These are phyloP conservation scores for Mallotus repandus DNA, from an alignment of 441 rosid genomes.

Conservation along the genomic window DNA sequence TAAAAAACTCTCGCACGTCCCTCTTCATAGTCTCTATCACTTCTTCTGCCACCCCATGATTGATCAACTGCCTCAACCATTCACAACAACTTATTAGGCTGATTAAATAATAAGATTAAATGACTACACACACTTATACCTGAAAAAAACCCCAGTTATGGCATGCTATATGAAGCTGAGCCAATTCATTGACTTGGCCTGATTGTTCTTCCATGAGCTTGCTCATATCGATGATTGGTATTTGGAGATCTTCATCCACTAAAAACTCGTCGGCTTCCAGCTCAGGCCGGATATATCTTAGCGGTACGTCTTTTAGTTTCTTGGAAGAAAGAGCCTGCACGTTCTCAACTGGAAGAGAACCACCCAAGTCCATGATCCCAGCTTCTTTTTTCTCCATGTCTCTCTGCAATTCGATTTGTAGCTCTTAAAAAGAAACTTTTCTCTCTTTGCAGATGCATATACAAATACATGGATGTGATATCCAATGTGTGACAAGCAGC, in stretches of 20 bases:
- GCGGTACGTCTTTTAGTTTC: conserved; percentile 28
- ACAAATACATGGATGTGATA: too few relatives aligned
- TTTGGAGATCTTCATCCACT: conserved; percentile 24
- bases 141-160: conserved; percentile 58
- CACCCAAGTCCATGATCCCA: conserved; percentile 11
- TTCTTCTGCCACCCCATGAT: conserved; percentile 37
- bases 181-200: conserved; percentile 26
- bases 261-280: conserved; percentile 25
- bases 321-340: conserved; percentile 42
- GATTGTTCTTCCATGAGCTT: conserved; percentile 19
- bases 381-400: conserved; percentile 19
- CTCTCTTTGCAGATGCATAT: too few relatives aligned
- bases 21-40: conserved; percentile 36
- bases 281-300: conserved; percentile 35
- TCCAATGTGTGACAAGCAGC: too few relatives aligned
- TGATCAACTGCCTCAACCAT: conserved; percentile 32
- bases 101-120: not conserved
- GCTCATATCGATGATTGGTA: conserved; percentile 43
- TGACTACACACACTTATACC: conserved; percentile 21
- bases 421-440: too few relatives aligned
- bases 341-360: conserved; percentile 37
- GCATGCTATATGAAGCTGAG: conserved; percentile 46
- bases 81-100: not conserved
- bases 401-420: not conserved
- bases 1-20: conserved; percentile 36